phyloP scores from a whole-genome alignment of 176 grass and related monocot species.

The Saccharum spontaneum region DNA sequence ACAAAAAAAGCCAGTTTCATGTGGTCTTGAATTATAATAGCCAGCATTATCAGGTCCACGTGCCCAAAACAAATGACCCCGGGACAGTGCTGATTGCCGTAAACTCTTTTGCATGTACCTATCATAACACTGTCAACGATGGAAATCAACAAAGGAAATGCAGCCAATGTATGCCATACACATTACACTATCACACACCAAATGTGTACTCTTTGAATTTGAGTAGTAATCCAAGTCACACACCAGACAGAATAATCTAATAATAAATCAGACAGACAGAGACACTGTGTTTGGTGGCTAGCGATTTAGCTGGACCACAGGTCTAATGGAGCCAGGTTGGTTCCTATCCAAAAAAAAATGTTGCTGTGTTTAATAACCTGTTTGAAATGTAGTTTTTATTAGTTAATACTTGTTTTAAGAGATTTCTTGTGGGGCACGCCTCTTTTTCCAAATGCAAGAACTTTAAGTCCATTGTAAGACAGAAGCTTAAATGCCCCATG shows the following conservation, averaged over 20 bases:
- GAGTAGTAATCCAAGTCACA: neutral
- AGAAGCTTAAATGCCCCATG: neutral
- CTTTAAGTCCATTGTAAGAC: neutral
- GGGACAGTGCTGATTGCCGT: constrained; percentile 56
- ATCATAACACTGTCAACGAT: constrained; percentile 72
- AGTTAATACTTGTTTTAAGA: neutral
- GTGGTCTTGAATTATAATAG: constrained; percentile 89
- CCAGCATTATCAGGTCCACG: constrained; percentile 89
- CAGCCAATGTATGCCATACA: neutral
- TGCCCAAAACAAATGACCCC: constrained; percentile 91
- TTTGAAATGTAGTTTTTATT: neutral
- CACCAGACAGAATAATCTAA: neutral
- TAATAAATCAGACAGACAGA: neutral
- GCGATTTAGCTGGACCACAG: too few relatives aligned
- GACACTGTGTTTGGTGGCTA: too few relatives aligned
- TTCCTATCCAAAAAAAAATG: too few relatives aligned
- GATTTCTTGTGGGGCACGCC: neutral
- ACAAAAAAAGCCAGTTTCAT: constrained; percentile 91
- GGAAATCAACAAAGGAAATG: constrained; percentile 47
- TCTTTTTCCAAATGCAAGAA: neutral
- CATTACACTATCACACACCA: neutral
- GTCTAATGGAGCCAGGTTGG: too few relatives aligned
- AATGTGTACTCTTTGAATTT: neutral
- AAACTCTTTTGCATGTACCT: constrained; percentile 88
- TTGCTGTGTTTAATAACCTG: neutral